These are phyloP conservation scores for Fraxinus greggii DNA, from an alignment of 305 asterid species.

Conservation along the genomic window DNA sequence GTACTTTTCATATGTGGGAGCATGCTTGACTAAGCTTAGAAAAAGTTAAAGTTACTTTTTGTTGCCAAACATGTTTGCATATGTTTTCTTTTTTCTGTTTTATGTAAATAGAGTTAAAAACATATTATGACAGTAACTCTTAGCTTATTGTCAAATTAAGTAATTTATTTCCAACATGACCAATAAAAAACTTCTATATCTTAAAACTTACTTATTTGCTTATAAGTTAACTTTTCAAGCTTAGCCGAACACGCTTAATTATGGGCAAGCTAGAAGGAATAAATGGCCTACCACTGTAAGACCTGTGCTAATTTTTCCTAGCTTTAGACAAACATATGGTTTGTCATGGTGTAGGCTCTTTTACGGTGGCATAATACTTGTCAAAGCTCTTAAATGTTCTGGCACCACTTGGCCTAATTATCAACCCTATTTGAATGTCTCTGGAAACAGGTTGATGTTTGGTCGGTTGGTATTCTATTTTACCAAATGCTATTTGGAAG, in stretches of 20 bases:
- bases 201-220: background rate
- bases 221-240: background rate
- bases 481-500: constrained; percentile 98
- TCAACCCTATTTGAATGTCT: background rate
- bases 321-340: background rate
- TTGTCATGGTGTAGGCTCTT: background rate
- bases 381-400: background rate
- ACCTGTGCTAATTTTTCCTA: background rate
- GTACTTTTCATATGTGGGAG: background rate
- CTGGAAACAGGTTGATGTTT: constrained; percentile 84
- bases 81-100: background rate
- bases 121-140: background rate
- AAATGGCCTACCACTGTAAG: background rate
- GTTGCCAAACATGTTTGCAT: background rate
- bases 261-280: background rate
- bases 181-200: background rate
- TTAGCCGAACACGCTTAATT: background rate
- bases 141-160: constrained; percentile 2
- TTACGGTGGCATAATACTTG: background rate
- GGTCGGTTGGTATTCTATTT: constrained; percentile 91
- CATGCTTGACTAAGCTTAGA: background rate
- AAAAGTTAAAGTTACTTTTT: background rate
- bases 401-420: background rate
- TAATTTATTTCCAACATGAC: background rate
- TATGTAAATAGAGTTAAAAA: background rate